Evolutionary conservation across 1,139 yeast genomes (phyloP), one percentile per base, ranked within the genome.

Genomic region (Saccharomyces hybrid): DNA sequence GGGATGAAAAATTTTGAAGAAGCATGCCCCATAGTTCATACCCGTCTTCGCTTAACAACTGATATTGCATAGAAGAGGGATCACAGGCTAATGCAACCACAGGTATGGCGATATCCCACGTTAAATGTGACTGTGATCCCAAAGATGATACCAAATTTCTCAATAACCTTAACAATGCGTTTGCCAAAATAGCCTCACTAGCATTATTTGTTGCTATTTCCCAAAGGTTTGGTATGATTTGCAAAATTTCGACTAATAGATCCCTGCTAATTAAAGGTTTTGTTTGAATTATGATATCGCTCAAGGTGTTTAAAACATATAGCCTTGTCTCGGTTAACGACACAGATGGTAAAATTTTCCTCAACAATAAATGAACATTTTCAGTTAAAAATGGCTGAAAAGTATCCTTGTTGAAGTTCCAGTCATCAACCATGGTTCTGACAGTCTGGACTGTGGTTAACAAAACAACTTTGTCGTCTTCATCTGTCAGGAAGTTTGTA

Each of bases 21-120:
- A 89, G 67, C 0, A 86, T 78, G 44, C 80, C 74, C 97, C 98
- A 91, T 52, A 93, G 73, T 52, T 88, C 95, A 64, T 82, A 82
- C 0, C 96, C 97, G 70, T 93, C 99, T 65, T 93, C 98, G 30
- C 86, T 77, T 9, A 93, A 70, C 52, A 88, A 75, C 2, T 84
- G 75, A 60, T 84, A 84, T 54, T 77, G 75, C 34, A 82, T 83
- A 0, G 90, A 80, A 4, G 72, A 64, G 7, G 83, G 83, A 59
- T 89, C 84, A 60, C 96, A 84, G 47, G 85, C 79, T 4, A 75
- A 72, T 16, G 75, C 73, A 34, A 91, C 76, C 54, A 88, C 75
- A 1, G 96, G 95, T 14, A 88, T 63, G 0, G 88, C 80, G 47
- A 88, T 77, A 5, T 78, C 70, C 75, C 87, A 83, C 20, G 91